These are phyloP conservation scores for Ogataea pignaliae DNA, from an alignment of 805 yeast genomes.

Conservation along the genomic window DNA sequence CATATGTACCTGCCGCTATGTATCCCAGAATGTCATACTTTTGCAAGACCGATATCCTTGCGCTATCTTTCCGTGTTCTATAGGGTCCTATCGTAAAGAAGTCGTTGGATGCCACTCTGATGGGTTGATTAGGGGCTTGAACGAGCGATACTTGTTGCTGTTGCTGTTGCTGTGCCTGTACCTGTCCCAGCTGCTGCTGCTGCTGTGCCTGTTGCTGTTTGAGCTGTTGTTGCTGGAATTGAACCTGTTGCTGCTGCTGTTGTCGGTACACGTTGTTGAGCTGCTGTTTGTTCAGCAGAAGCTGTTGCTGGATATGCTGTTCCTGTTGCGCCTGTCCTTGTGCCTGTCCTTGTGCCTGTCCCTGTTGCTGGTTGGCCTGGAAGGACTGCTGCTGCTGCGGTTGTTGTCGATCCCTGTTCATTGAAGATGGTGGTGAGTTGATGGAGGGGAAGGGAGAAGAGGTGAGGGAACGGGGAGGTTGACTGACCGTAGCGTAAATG, in stretches of 20 bases:
- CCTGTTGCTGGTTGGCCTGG: too few relatives aligned
- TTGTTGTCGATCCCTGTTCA: neutral
- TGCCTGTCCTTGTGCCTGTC: neutral
- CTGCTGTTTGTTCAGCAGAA: slow-evolving; percentile 1
- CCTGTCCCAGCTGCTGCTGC: slow-evolving; percentile 17
- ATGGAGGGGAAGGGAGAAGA: too few relatives aligned
- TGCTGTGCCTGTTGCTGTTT: slow-evolving; percentile 16
- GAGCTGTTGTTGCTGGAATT: slow-evolving; percentile 7
- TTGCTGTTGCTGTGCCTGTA: slow-evolving; percentile 2
- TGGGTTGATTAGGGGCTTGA: slow-evolving; percentile 30
- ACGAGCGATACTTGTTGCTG: slow-evolving; percentile 17
- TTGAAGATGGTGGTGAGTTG: too few relatives aligned
- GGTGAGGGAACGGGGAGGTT: too few relatives aligned
- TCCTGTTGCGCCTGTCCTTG: neutral
- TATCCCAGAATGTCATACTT: slow-evolving; percentile 88
- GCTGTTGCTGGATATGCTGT: slow-evolving; percentile 1
- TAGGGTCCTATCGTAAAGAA: slow-evolving; percentile 57
- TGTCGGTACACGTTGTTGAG: neutral
- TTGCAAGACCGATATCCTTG: slow-evolving; percentile 70
- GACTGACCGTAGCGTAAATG: too few relatives aligned
- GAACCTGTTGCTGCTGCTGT: slow-evolving; percentile 6
- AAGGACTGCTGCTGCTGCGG: neutral
- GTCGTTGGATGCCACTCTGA: slow-evolving; percentile 49
- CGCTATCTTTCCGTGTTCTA: slow-evolving; percentile 57
- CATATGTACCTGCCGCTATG: slow-evolving; percentile 98